phyloP scores from a whole-genome alignment of 495 filamentous ascomycete species.

The Talaromyces thailandensis region DNA sequence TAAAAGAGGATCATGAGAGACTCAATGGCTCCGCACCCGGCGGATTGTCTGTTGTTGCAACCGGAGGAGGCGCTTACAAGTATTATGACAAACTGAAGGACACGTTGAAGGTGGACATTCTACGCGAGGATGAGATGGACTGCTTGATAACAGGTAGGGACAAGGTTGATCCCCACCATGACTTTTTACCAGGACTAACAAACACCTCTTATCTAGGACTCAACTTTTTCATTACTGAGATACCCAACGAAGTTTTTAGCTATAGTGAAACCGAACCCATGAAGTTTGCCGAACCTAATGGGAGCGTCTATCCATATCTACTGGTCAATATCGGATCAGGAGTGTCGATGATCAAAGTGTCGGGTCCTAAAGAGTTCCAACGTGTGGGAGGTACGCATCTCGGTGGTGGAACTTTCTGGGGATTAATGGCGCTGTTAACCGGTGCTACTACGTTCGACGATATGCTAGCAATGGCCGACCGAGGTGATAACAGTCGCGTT shows the following conservation, averaged over 20 bases:
- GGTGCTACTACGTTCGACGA: constrained; percentile 88
- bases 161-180: not conserved
- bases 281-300: constrained; percentile 63
- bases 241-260: constrained; percentile 92
- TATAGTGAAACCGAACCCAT: constrained; percentile 85
- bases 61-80: constrained; percentile 90
- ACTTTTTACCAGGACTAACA: constrained; percentile 4
- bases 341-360: constrained; percentile 97
- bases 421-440: constrained; percentile 80
- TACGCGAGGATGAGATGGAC: constrained; percentile 97
- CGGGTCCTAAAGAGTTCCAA: constrained; percentile 71
- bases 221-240: constrained; percentile 98
- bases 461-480: constrained; percentile 89
- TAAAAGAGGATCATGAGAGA: constrained; percentile 69
- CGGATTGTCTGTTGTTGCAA: constrained; percentile 83
- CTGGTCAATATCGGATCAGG: constrained; percentile 99
- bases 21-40: constrained; percentile 56
- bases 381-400: constrained; percentile 92
- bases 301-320: constrained; percentile 88
- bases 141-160: constrained; percentile 84
- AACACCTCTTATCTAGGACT: constrained; percentile 48
- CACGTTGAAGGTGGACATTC: constrained; percentile 72
- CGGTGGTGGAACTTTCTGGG: constrained; percentile 94
- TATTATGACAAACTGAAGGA: constrained; percentile 86
- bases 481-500: constrained; percentile 83